Evolutionary conservation across 1,284 basidiomycete species (phyloP).

Genomic region (Marasmius tenuissimus): DNA sequence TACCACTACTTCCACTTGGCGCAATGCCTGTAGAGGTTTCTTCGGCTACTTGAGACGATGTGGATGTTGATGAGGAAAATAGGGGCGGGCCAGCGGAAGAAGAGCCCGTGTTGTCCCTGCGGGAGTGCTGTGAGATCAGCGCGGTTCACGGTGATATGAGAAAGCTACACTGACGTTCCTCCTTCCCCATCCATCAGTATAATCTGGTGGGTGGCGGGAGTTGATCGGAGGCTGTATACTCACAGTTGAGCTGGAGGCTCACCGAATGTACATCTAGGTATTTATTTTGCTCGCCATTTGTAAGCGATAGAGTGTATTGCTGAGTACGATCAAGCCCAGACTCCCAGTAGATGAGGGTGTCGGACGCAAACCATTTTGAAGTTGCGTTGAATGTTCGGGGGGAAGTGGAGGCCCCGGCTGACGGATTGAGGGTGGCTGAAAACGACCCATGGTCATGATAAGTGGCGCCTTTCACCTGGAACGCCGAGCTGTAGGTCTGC

Average conservation of each 20-base stretch:
- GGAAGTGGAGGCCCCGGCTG: slow-evolving; percentile 16
- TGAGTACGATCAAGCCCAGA: slow-evolving; percentile 16
- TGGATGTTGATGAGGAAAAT: too few relatives aligned
- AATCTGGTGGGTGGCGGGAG: not conserved
- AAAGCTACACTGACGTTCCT: not conserved
- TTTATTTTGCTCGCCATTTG: slow-evolving; percentile 13
- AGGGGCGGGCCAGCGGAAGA: not conserved
- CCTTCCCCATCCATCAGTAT: not conserved
- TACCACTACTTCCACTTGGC: not conserved
- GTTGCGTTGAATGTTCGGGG: slow-evolving; percentile 20
- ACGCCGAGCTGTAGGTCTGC: slow-evolving; percentile 12
- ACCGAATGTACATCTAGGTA: slow-evolving; percentile 20
- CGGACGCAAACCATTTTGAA: slow-evolving; percentile 21
- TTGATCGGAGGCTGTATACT: not conserved
- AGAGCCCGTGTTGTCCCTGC: not conserved
- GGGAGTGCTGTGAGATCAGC: too few relatives aligned
- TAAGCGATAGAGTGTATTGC: slow-evolving; percentile 18
- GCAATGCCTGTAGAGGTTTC: not conserved
- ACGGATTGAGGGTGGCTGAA: slow-evolving; percentile 16
- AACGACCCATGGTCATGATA: slow-evolving; percentile 20
- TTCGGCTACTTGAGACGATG: not conserved
- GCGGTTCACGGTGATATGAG: not conserved
- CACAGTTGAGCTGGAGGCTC: not conserved
- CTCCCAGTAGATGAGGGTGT: slow-evolving; percentile 19
- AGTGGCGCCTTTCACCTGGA: slow-evolving; percentile 17